Evolutionary conservation across 2,329 filamentous ascomycete species (phyloP).

Genomic region (Aspergillus hiratsukae): DNA sequence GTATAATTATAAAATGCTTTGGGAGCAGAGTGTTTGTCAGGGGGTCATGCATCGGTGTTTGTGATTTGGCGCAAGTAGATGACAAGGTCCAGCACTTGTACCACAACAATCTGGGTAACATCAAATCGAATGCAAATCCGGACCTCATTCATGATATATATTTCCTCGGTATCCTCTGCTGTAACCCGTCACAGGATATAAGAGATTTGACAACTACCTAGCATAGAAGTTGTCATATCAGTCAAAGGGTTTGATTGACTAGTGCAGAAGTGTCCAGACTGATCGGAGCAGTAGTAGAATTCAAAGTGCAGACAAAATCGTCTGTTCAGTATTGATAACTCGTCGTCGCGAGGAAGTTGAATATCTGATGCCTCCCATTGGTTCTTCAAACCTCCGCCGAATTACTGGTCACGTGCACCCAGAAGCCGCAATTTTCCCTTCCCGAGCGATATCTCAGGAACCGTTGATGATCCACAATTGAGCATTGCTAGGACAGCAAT

Average conservation of each 20-base stretch:
- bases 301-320: neutral
- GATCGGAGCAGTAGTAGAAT: neutral
- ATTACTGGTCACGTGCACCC: slow-evolving; percentile 11
- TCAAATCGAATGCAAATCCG: neutral
- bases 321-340: neutral
- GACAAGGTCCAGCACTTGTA: too few species aligned
- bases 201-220: neutral
- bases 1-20: too few species aligned
- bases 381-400: neutral
- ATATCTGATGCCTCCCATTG: neutral
- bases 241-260: neutral
- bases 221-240: neutral
- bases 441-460: slow-evolving; percentile 4
- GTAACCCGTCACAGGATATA: neutral
- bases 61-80: too few species aligned
- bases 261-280: neutral
- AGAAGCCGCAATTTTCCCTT: slow-evolving; percentile 21
- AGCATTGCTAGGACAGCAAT: slow-evolving; percentile 29
- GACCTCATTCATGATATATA: neutral
- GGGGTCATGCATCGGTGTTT: too few species aligned
- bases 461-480: slow-evolving; percentile 8
- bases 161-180: neutral
- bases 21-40: too few species aligned
- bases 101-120: too few species aligned
- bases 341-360: neutral